These are phyloP conservation scores for Triticum timopheevii DNA, from an alignment of 176 grass and related monocot species.

Conservation along the genomic window DNA sequence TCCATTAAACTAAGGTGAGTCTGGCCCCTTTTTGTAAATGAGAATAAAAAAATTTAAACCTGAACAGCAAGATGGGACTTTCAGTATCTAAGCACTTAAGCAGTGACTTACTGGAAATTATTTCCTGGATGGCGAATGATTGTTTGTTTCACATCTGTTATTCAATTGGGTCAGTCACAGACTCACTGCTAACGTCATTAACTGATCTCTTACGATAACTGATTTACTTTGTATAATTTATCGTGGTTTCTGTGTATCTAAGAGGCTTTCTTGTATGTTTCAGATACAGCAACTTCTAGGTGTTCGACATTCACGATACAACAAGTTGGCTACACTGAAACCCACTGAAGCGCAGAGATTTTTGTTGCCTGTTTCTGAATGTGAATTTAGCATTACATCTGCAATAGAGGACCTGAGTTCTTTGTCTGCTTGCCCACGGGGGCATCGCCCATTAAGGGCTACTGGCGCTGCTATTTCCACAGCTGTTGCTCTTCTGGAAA, in stretches of 20 bases:
- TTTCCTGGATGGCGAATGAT: background rate
- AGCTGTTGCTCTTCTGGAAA: conserved; percentile 90
- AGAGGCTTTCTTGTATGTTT: conserved; percentile 35
- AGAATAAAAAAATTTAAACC: background rate
- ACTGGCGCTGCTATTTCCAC: conserved; percentile 80
- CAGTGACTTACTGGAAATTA: background rate
- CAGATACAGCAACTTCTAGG: conserved; percentile 88
- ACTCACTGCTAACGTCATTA: background rate
- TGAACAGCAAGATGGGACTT: background rate
- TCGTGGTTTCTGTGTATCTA: conserved; percentile 5
- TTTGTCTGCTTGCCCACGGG: conserved; percentile 43
- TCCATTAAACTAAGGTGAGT: background rate
- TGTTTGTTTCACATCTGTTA: background rate
- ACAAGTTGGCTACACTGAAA: conserved; percentile 52
- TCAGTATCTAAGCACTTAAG: background rate
- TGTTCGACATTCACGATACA: conserved; percentile 39
- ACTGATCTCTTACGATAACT: background rate
- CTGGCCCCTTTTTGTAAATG: background rate
- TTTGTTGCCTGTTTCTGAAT: conserved; percentile 87
- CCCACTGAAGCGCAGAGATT: conserved; percentile 51
- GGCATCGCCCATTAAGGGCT: conserved; percentile 61
- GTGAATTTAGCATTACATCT: conserved; percentile 92
- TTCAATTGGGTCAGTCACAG: background rate
- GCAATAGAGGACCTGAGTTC: conserved; percentile 74
- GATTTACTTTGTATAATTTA: conserved; percentile 8